Conservation (phyloP, 1,139 yeast species). For the Geotrichum klebahnii region DNA sequence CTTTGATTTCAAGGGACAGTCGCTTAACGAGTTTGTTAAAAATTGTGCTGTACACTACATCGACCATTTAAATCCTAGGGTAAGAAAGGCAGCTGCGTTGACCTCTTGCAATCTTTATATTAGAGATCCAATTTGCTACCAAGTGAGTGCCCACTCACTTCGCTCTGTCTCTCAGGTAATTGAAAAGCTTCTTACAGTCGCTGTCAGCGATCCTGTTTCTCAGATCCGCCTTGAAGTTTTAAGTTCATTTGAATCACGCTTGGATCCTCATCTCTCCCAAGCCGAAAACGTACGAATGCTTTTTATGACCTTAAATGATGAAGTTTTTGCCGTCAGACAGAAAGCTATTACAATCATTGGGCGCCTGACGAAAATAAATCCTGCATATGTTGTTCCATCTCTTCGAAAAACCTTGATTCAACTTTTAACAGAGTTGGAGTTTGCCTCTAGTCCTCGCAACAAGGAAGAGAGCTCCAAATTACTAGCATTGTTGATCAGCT, state of each 20-base stretch:
- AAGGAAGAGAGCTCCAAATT: constrained; percentile 85
- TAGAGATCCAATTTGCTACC: constrained; percentile 78
- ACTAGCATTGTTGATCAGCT: constrained; percentile 66
- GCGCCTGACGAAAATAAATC: constrained; percentile 76
- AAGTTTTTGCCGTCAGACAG: constrained; percentile 73
- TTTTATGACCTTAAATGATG: constrained; percentile 89
- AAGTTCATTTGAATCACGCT: constrained; percentile 63
- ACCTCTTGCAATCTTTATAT: constrained; percentile 78
- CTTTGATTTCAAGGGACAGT: constrained; percentile 70
- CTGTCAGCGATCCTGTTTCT: constrained; percentile 85
- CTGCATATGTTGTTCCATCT: constrained; percentile 94
- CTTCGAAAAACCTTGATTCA: constrained; percentile 82
- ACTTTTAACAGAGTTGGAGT: constrained; percentile 76
- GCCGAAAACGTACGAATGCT: constrained; percentile 82
- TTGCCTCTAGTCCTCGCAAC: constrained; percentile 66
- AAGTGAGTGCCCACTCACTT: constrained; percentile 78
- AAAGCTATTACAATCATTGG: constrained; percentile 81
- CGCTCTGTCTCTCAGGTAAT: constrained; percentile 81
- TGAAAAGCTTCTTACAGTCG: constrained; percentile 71
- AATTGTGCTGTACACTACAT: constrained; percentile 76
- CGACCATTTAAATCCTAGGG: constrained; percentile 72
- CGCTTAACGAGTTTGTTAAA: constrained; percentile 81
- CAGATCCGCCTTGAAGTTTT: constrained; percentile 81
- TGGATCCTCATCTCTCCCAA: constrained; percentile 91
- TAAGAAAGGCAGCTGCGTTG: constrained; percentile 78